A percentile compares a stretch with the other conserved stretches of the same genome.
Conservation (phyloP, 176 grass and related monocot genomes). For the Rhynchospora tenuis region DNA sequence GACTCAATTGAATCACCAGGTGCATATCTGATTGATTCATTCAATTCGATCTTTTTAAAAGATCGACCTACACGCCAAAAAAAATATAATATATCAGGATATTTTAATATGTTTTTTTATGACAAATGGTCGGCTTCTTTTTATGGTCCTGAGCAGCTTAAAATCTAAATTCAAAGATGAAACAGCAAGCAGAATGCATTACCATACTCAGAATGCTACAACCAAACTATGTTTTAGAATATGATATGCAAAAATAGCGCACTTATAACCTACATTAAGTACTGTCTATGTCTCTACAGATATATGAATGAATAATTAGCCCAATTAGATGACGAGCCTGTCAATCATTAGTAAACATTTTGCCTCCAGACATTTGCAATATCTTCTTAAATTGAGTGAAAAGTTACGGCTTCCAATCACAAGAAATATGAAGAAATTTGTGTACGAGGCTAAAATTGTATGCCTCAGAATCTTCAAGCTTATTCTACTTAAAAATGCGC, state of each 20-base stretch:
- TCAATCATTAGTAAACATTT: neutral
- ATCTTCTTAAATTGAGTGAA: neutral
- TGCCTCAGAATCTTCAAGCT: neutral
- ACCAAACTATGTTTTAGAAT: neutral
- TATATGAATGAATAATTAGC: neutral
- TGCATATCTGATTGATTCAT: conserved; percentile 95
- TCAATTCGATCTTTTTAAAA: conserved; percentile 96
- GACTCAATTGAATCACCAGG: conserved; percentile 81
- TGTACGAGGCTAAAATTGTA: neutral
- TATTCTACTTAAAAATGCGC: neutral
- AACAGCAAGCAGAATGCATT: conserved; percentile 6
- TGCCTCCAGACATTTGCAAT: neutral
- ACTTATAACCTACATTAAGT: neutral
- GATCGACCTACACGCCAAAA: conserved; percentile 61
- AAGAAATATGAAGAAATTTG: neutral
- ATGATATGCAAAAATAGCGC: neutral
- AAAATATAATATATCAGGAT: conserved; percentile 28
- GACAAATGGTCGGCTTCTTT: no score
- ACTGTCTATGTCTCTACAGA: neutral
- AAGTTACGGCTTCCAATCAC: neutral
- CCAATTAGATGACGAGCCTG: neutral
- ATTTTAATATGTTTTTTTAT: no score
- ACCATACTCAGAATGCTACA: neutral
- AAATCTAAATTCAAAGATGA: neutral
- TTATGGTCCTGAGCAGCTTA: no score